Evolutionary conservation across 371 early-diverging fungal genomes (phyloP).

Genomic region (Rhizomucor pusillus): DNA sequence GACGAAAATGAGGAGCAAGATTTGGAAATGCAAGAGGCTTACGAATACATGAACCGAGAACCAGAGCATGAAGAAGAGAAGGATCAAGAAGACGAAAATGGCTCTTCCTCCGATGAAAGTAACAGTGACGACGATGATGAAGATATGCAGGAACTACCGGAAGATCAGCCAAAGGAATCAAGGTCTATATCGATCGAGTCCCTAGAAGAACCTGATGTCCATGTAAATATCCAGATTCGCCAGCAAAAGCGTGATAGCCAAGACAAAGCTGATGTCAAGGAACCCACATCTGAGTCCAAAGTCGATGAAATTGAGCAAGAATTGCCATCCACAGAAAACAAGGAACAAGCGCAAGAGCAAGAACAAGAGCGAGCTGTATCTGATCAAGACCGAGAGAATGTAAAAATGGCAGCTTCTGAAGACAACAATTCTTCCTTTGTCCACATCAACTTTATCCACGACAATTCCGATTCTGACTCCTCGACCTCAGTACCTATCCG

Average conservation of each 20-base stretch:
- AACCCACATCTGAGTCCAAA: no score
- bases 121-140: neutral
- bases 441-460: neutral
- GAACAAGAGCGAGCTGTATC: constrained; percentile 3
- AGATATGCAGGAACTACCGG: neutral
- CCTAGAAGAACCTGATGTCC: no score
- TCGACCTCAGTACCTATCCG: neutral
- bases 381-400: neutral
- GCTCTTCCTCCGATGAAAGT: neutral
- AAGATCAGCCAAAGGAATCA: neutral
- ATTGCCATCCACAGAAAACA: neutral
- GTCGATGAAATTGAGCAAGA: no score
- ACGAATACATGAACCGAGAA: neutral
- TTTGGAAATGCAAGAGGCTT: neutral
- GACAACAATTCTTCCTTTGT: neutral
- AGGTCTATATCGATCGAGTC: no score
- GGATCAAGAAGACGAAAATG: neutral
- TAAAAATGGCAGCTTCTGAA: neutral
- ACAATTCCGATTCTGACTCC: neutral
- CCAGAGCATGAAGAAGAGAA: neutral
- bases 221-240: no score
- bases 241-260: no score
- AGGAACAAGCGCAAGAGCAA: neutral
- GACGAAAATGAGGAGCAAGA: constrained; percentile 2
- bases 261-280: no score